Evolutionary conservation across 2,329 filamentous ascomycete species (phyloP), one percentile per base, ranked within the genome.

Genomic region (Penicillium sp.): DNA sequence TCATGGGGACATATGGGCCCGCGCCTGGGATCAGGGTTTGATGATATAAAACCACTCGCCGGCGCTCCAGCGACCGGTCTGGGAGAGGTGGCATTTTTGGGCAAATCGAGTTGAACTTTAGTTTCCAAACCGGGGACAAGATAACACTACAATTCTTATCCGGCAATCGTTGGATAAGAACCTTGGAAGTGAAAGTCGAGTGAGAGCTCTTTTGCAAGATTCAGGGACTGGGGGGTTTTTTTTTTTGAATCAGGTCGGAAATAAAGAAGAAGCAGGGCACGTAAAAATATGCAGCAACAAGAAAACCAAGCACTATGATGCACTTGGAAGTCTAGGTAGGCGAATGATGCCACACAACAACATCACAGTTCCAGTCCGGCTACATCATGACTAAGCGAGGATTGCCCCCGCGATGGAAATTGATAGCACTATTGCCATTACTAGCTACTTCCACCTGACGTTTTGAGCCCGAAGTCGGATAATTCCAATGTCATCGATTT

Each of bases 21-120:
- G 82, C 74, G 10, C 78, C 74, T 54, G 79, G 79, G 65, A 87
- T 82, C 62, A 87, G 82, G 0, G 87, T 90, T 69, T 90, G 87
- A 61, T 87, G 84, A 67, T 90, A 90, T 57, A 71, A 73, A 45
- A 80, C 69, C 49, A 80, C 68, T 27, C 77, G 74, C 42, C 67
- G 75, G 54, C 60, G 67, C 48, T 68, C 65, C 56, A 56, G 60
- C 55, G 49, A 51, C 26, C 61, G 53, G 16, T 53, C 59, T 51
- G 69, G 67, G 33, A 78, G 51, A 29, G 76, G 76, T 56, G 76
- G 75, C 76, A 79, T 78, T 8, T 62, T 56, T 54, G 26, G 27
- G 14, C 26, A 21, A 26, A 5, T 14, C 5, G 4, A 19, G 4
- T 22, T 22, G 37, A 42, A 22, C 19, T 8, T 13, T 22, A 4